phyloP scores from a whole-genome alignment of 805 yeast genomes.

The Ogataea degrootiae region DNA sequence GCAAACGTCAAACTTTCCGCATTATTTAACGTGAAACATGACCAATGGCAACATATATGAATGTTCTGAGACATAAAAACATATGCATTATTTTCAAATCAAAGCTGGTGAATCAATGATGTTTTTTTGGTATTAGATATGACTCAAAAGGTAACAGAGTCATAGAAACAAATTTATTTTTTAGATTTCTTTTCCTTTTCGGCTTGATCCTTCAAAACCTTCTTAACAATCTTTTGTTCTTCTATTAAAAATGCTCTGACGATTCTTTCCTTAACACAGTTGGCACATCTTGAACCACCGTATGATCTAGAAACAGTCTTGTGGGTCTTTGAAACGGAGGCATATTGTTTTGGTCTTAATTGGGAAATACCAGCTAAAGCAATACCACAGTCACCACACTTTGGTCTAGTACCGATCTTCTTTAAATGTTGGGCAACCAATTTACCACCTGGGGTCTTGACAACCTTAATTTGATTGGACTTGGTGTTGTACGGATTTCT shows the following conservation, averaged over 20 bases:
- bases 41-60: no score
- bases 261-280: constrained; percentile 98
- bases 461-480: constrained; percentile 99
- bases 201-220: constrained; percentile 95
- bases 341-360: constrained; percentile 98
- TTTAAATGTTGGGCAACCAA: constrained; percentile 96
- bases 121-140: neutral
- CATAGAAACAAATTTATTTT: constrained; percentile 17
- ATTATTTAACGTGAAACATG: no score
- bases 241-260: constrained; percentile 99
- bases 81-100: no score
- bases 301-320: constrained; percentile 99
- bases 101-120: no score
- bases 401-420: constrained; percentile 83
- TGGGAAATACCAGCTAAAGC: constrained; percentile 71
- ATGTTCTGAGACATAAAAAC: no score
- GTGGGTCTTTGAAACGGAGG: constrained; percentile 89
- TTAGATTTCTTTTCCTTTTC: constrained; percentile 71
- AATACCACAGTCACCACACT: constrained; percentile 83
- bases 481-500: constrained; percentile 99
- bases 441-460: constrained; percentile 99
- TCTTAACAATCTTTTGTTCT: constrained; percentile 99
- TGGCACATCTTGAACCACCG: constrained; percentile 99
- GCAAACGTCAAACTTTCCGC: no score
- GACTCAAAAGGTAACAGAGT: neutral